Evolutionary conservation across 495 filamentous ascomycete species (phyloP).

Genomic region (Halenospora varia): DNA sequence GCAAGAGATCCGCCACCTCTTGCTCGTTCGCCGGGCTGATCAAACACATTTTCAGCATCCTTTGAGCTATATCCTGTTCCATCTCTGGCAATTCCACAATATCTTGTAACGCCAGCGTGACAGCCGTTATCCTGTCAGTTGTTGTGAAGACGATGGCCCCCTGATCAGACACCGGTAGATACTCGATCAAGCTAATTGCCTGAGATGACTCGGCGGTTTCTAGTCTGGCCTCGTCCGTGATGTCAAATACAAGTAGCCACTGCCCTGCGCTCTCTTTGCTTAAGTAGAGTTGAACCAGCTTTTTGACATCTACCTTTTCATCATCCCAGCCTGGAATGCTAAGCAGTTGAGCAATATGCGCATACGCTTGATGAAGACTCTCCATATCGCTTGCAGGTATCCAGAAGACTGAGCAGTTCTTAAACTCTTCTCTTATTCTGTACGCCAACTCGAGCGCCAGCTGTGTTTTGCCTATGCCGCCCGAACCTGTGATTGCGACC

Average conservation of each 20-base stretch:
- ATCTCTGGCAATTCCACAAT: conserved; percentile 30
- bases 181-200: conserved; percentile 20
- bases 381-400: conserved; percentile 31
- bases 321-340: conserved; percentile 18
- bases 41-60: conserved; percentile 25
- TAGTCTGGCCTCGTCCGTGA: conserved; percentile 22
- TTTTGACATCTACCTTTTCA: conserved; percentile 24
- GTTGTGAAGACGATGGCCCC: conserved; percentile 17
- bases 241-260: conserved; percentile 35
- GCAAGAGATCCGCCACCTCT: conserved; percentile 23
- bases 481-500: conserved; percentile 39
- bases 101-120: conserved; percentile 18
- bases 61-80: conserved; percentile 20
- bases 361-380: conserved; percentile 37
- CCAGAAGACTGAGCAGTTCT: conserved; percentile 42
- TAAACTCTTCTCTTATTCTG: conserved; percentile 28
- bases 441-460: conserved; percentile 45
- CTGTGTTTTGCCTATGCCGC: conserved; percentile 49
- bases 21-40: conserved; percentile 5
- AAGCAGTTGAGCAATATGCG: conserved; percentile 27
- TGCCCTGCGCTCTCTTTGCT: conserved; percentile 17
- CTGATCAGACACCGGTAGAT: conserved; percentile 20
- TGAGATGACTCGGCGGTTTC: conserved; percentile 8
- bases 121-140: conserved; percentile 14
- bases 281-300: conserved; percentile 16